Evolutionary conservation across 805 yeast genomes (phyloP), one percentile per base, ranked within the genome.

Genomic region (Geotrichum ghanense): DNA sequence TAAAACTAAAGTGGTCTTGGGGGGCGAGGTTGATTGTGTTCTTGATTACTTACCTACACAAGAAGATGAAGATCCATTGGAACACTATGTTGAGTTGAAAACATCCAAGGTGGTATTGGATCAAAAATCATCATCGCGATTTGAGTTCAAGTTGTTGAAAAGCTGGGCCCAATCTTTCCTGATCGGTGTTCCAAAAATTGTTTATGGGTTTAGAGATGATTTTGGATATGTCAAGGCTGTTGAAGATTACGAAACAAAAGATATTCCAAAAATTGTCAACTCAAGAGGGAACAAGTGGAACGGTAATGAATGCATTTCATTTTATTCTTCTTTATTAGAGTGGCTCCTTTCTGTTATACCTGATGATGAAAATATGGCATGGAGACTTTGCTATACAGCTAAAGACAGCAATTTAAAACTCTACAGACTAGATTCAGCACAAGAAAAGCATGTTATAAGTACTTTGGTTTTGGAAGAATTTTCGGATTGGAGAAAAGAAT

Each of bases 111-210:
- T 72, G 3, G 70, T 90, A 0, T 69, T 67, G 20, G 69, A 74
- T 17, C 76, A 78, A 3, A 69, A 72, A 14, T 81, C 81, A 34
- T 78, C 82, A 14, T 70, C 70, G 34, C 71, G 60, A 17, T 87
- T 90, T 59, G 96, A 90, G 59, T 73, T 71, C 46, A 88, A 87
- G 63, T 66, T 92, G 41, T 76, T 82, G 60, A 75, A 70, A 50
- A 74, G 94, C 0, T 92, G 99, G 99, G 86, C 95, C 2, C 97
- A 88, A 66, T 83, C 95, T 51, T 92, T 88, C 62, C 68, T 92
- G 20, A 70, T 86, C 41, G 98, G 98, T 3, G 74, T 92, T 19
- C 79, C 83, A n/a, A 75, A 75, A 49, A 72, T 90, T 3, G 73
- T 84, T 3, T 85, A 85, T 59, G 99, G 97, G 0, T 92, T 83